Evolutionary conservation across 768 basidiomycete genomes (phyloP).

Genomic region (Calocybe cyanea): DNA sequence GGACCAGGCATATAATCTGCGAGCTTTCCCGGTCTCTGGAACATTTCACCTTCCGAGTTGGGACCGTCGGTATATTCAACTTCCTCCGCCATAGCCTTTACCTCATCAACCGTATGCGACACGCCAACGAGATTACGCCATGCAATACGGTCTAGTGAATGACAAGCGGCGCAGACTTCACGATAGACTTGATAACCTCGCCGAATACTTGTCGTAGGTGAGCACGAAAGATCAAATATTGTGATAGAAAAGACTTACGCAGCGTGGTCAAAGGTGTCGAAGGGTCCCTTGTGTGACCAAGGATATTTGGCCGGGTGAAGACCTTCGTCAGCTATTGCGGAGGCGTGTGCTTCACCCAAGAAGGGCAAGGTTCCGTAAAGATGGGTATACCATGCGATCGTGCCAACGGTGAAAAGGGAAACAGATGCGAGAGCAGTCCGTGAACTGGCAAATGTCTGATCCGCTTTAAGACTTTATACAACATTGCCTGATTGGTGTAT

Average conservation of each 20-base stretch:
- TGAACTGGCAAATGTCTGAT: conserved; percentile 63
- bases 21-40: conserved; percentile 96
- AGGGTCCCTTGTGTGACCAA: conserved; percentile 84
- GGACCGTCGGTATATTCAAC: conserved; percentile 97
- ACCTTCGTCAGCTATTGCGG: conserved; percentile 89
- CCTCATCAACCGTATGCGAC: conserved; percentile 91
- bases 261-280: conserved; percentile 95
- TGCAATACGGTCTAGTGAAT: conserved; percentile 97
- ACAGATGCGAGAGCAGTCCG: conserved; percentile 73
- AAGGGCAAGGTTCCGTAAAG: conserved; percentile 90
- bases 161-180: conserved; percentile 98
- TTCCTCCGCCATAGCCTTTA: conserved; percentile 90
- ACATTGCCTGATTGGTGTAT: background rate
- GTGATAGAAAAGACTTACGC: conserved; percentile 52
- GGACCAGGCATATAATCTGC: conserved; percentile 94
- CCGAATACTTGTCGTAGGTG: conserved; percentile 79
- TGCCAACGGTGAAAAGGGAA: conserved; percentile 76
- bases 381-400: conserved; percentile 95
- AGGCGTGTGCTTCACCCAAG: conserved; percentile 88
- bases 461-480: background rate
- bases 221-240: conserved; percentile 5
- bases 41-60: conserved; percentile 94
- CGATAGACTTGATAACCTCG: conserved; percentile 97
- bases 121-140: conserved; percentile 99
- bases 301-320: conserved; percentile 85